Percentiles rank a stretch among this genome's conserved stretches.
phyloP scores from a whole-genome alignment of 352 stramenopile genomes.

The Blastocystis hominis region DNA sequence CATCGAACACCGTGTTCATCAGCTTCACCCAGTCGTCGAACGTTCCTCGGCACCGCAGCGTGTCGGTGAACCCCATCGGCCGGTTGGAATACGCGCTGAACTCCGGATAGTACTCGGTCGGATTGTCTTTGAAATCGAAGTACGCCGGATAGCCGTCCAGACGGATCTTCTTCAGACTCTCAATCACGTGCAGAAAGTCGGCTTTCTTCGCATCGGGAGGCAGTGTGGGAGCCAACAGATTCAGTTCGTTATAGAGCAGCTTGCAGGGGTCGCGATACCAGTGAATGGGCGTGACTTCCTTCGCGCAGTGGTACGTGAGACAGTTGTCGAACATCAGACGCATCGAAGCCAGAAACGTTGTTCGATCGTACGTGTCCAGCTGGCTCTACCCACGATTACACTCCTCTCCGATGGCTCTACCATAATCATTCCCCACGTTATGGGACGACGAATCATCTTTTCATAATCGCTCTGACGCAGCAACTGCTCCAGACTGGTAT shows the following conservation, averaged over 20 bases:
- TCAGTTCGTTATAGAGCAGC: constrained; percentile 1
- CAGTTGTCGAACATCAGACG: constrained; percentile 55
- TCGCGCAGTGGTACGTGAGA: constrained; percentile 11
- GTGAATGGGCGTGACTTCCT: neutral
- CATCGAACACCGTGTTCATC: constrained; percentile 32
- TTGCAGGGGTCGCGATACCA: constrained; percentile 37
- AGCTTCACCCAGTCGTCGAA: constrained; percentile 23
- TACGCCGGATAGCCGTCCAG: neutral
- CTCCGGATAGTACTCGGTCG: constrained; percentile 27
- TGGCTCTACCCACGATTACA: neutral
- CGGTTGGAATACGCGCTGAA: neutral
- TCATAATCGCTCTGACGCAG: neutral
- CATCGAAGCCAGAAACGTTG: constrained; percentile 5
- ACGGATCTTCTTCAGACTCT: neutral
- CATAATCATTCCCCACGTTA: constrained; percentile 18
- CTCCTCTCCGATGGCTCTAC: neutral
- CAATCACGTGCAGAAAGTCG: constrained; percentile 1
- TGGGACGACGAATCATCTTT: neutral
- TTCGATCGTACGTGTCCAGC: constrained; percentile 19
- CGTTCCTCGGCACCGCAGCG: neutral
- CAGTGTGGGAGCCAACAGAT: neutral
- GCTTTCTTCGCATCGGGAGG: neutral
- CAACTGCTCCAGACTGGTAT: neutral
- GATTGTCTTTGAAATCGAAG: constrained; percentile 46
- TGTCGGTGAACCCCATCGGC: constrained; percentile 38